These are phyloP conservation scores for Globisporangium megalacanthum DNA, from an alignment of 352 stramenopile species.

Conservation along the genomic window DNA sequence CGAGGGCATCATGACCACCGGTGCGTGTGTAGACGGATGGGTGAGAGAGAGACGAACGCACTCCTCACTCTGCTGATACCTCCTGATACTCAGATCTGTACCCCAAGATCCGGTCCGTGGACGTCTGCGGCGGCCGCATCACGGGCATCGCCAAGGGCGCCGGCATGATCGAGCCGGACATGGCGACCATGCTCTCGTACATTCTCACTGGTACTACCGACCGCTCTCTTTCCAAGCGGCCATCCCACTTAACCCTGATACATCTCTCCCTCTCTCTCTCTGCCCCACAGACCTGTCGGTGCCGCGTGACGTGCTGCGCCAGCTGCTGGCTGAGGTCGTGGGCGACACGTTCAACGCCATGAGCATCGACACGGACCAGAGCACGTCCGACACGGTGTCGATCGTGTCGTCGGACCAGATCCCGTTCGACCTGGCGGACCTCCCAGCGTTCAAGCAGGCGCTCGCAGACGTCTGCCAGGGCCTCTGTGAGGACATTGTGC, in stretches of 20 bases:
- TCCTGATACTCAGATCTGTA: constrained; percentile 57
- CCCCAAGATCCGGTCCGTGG: constrained; percentile 84
- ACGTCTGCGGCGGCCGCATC: constrained; percentile 86
- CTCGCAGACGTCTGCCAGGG: constrained; percentile 91
- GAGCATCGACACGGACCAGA: constrained; percentile 97
- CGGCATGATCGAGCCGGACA: constrained; percentile 98
- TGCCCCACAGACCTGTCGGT: constrained; percentile 50
- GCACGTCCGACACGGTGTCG: constrained; percentile 96
- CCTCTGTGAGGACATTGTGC: constrained; percentile 96
- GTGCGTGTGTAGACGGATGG: constrained; percentile 18
- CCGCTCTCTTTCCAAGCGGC: too few relatives aligned
- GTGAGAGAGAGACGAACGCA: too few relatives aligned
- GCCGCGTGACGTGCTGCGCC: constrained; percentile 74
- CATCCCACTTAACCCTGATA: too few relatives aligned
- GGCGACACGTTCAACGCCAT: constrained; percentile 90
- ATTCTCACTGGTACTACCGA: constrained; percentile 65
- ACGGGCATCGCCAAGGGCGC: constrained; percentile 98
- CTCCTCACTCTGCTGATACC: neutral
- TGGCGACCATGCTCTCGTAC: constrained; percentile 90
- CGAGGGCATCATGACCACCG: constrained; percentile 97
- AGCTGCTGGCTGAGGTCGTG: constrained; percentile 76
- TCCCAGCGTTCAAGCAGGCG: constrained; percentile 89
- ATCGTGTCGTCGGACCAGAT: constrained; percentile 94
- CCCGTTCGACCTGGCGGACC: constrained; percentile 63
- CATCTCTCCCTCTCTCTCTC: neutral